phyloP scores from a whole-genome alignment of 495 filamentous ascomycete species.

The Aspergillus egyptiacus region DNA sequence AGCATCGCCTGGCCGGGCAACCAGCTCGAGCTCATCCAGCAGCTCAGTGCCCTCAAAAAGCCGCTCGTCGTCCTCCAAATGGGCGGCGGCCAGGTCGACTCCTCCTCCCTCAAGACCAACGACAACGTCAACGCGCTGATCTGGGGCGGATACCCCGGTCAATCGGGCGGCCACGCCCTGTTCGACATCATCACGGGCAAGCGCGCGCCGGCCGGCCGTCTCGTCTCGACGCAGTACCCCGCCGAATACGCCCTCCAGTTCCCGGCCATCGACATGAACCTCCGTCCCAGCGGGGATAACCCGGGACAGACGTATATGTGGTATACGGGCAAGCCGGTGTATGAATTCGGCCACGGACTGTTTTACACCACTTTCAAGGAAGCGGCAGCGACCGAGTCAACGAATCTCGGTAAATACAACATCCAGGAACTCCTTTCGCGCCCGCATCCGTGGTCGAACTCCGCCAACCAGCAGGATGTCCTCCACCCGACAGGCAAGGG shows the following conservation, averaged over 20 bases:
- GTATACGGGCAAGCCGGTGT: conserved; percentile 50
- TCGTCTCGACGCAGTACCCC: conserved; percentile 55
- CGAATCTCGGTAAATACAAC: conserved; percentile 15
- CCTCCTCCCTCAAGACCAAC: conserved; percentile 45
- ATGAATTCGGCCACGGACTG: conserved; percentile 52
- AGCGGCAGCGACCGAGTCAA: conserved; percentile 16
- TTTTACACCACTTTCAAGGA: conserved; percentile 47
- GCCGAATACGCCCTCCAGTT: conserved; percentile 47
- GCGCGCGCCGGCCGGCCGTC: conserved; percentile 50
- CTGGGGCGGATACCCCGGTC: conserved; percentile 58
- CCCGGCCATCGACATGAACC: conserved; percentile 51
- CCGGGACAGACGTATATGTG: conserved; percentile 57
- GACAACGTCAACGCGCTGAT: conserved; percentile 47
- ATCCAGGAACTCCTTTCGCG: conserved; percentile 26
- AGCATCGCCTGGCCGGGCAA: conserved; percentile 53
- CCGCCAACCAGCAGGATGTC: conserved; percentile 35
- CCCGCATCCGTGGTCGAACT: conserved; percentile 22
- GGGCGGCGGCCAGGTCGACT: conserved; percentile 55
- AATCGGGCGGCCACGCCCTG: conserved; percentile 51
- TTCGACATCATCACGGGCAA: conserved; percentile 50
- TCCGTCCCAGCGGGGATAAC: conserved; percentile 41
- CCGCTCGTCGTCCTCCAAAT: conserved; percentile 54
- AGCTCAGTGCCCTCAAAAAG: conserved; percentile 46
- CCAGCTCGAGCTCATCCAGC: conserved; percentile 48
- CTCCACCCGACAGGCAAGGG: conserved; percentile 38